Evolutionary conservation across 768 basidiomycete species (phyloP), one percentile per base, ranked within the genome.

Genomic region (Heimioporus sp.): DNA sequence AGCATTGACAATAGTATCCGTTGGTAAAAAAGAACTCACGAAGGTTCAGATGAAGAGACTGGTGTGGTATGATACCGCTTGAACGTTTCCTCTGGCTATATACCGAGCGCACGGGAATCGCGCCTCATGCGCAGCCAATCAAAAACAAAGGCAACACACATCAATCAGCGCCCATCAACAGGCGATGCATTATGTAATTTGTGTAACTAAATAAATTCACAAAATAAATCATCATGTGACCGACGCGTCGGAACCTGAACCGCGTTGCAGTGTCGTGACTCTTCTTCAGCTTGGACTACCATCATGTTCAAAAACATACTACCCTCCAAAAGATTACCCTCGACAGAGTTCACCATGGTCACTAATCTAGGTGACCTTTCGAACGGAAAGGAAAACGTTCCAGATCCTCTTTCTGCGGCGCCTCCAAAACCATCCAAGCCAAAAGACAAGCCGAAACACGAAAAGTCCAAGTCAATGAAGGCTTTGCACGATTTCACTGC

Each of bases 261-360:
- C 68, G 69, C 52, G 69, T 43, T 53, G 43, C 54, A 50, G 51
- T 53, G 16, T 31, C 12, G 11, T 35, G n/a, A n/a, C 30, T 15
- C 38, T 37, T 50, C 12, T 50, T 49, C 46, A 42, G 0, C 13
- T 50, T 35, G 24, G 24, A 28, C 40, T 32, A 43, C 53, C 10
- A 57, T 54, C 54, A 92, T 92, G 90, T 91, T 92, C 76, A 90
- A 89, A 72, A 79, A 81, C 60, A 89, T 92, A 49, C 73, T 91
- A 34, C 85, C 86, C 2, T 78, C 83, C 10, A 83, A 85, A 69
- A 78, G 89, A 62, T 64, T 83, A 46, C 73, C 83, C 21, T 81
- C 83, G 21, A 69, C 80, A 3, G 88, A 90, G 34, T 90, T 90
- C 54, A 86, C 85, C 4, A 87, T 90, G 74, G 65, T 90, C 43